phyloP scores from a whole-genome alignment of 371 early-diverging fungal genomes.

The Zychaea mexicana region DNA sequence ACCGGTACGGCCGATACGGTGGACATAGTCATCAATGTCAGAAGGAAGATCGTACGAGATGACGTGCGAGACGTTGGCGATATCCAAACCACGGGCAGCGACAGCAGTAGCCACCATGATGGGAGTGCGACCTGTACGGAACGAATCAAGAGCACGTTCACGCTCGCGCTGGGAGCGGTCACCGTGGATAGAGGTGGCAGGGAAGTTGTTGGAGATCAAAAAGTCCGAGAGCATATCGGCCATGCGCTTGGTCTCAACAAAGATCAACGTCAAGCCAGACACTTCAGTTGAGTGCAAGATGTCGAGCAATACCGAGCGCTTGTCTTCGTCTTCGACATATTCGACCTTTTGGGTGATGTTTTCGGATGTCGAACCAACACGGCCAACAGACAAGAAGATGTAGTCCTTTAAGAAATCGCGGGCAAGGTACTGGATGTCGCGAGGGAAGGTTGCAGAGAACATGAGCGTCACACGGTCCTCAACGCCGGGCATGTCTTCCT shows the following conservation, averaged over 20 bases:
- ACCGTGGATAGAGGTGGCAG: constrained; percentile 97
- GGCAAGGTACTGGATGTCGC: constrained; percentile 88
- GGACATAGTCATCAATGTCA: constrained; percentile 96
- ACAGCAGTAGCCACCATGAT: constrained; percentile 99
- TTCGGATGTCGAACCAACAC: constrained; percentile 59
- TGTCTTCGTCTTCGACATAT: constrained; percentile 86
- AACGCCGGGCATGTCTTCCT: constrained; percentile 53
- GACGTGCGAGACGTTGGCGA: constrained; percentile 88
- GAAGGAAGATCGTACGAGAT: constrained; percentile 95
- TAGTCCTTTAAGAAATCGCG: constrained; percentile 80
- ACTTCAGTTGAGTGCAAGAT: constrained; percentile 73
- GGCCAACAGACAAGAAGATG: constrained; percentile 51
- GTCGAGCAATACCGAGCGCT: constrained; percentile 85
- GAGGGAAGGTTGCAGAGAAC: constrained; percentile 99
- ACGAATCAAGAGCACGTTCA: constrained; percentile 89
- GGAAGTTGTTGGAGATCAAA: constrained; percentile 75
- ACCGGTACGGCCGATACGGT: constrained; percentile 99
- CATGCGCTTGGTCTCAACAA: constrained; percentile 98
- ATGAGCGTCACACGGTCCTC: constrained; percentile 74
- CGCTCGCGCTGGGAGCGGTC: constrained; percentile 97
- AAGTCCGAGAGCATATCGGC: constrained; percentile 93
- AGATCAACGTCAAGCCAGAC: constrained; percentile 89
- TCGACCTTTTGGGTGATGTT: constrained; percentile 53
- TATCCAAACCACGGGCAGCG: constrained; percentile 98
- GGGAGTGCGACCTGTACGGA: constrained; percentile 90